Evolutionary conservation across 768 basidiomycete genomes (phyloP), one percentile per base, ranked within the genome.

Genomic region (Asterophora parasitica): DNA sequence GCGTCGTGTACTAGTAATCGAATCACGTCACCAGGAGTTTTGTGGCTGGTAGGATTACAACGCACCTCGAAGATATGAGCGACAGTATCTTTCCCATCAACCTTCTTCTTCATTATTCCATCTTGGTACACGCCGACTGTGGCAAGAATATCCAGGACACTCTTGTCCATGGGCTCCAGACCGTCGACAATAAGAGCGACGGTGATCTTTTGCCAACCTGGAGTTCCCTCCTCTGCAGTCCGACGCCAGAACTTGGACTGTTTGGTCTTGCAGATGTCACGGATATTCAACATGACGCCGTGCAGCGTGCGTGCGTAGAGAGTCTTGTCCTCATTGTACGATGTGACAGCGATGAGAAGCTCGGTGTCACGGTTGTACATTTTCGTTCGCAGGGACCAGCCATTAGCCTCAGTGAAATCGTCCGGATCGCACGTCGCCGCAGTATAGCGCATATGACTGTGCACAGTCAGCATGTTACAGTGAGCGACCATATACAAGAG

Each of bases 221-320:
- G 88, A 45, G 78, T 76, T 36, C 90, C 89, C 61, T 91, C 88
- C 64, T 91, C 88, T 8, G 90, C 84, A 43, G 77, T 78, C 50
- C 81, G 77, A 36, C 85, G 77, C 90, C 92, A 92, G 68, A 87
- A 95, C 65, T 92, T 92, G 53, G 87, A 91, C 60, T 88, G 87
- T 65, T 94, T 94, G 34, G 91, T 93, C 69, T 88, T 92, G 79
- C 92, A 94, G 56, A 97, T 97, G 58, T 98, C 88, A 55, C 94
- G 88, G 52, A 98, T 95, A 67, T 99, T 98, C 53, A 95, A 67
- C 94, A 97, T 97, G 59, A 97, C 86, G 53, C 90, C 90, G 61
- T 97, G 95, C 33, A 98, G 74, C 0, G 95, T 97, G 54, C 88
- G 84, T 20, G 89, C 81, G 60, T 92, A 90, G n/a, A 92, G 78